Conservation (phyloP, 192 early-diverging fungal genomes). For the Linnemannia hyalina region DNA sequence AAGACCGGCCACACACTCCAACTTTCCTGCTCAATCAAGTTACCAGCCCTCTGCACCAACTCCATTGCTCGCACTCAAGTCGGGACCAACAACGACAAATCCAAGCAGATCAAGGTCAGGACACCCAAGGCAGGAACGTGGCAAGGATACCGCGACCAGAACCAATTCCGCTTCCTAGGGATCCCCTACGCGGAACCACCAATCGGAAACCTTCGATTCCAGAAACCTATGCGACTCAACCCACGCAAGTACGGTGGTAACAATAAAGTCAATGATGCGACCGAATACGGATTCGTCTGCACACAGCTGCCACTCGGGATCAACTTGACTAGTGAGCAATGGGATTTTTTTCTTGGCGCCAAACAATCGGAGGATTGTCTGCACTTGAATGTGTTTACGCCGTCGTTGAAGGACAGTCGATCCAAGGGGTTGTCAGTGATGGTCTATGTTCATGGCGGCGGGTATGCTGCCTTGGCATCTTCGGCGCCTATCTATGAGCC, state of each 20-base stretch:
- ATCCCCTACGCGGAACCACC: constrained; percentile 49
- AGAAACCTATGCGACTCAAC: constrained; percentile 8
- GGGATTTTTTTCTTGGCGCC: neutral
- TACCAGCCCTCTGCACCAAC: constrained; percentile 26
- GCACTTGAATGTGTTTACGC: constrained; percentile 51
- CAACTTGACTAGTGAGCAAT: neutral
- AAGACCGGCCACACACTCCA: neutral
- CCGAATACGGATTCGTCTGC: constrained; percentile 19
- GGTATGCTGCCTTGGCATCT: neutral
- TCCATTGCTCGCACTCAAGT: neutral
- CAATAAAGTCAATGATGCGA: constrained; percentile 15
- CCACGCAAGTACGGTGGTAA: neutral
- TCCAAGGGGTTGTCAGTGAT: constrained; percentile 38
- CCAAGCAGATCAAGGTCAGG: constrained; percentile 28
- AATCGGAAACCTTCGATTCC: constrained; percentile 24
- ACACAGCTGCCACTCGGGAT: neutral
- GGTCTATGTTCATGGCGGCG: constrained; percentile 39
- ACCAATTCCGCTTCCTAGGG: constrained; percentile 46
- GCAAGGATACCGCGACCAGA: constrained; percentile 43
- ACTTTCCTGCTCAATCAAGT: neutral
- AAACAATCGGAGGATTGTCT: constrained; percentile 42
- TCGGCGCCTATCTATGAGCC: constrained; percentile 31
- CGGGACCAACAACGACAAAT: constrained; percentile 7
- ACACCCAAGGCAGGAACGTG: constrained; percentile 10
- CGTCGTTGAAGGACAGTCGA: constrained; percentile 8